Base-by-base conservation (phyloP, 192 early-diverging fungal species). In the Spizellomyces punctatus region DNA sequence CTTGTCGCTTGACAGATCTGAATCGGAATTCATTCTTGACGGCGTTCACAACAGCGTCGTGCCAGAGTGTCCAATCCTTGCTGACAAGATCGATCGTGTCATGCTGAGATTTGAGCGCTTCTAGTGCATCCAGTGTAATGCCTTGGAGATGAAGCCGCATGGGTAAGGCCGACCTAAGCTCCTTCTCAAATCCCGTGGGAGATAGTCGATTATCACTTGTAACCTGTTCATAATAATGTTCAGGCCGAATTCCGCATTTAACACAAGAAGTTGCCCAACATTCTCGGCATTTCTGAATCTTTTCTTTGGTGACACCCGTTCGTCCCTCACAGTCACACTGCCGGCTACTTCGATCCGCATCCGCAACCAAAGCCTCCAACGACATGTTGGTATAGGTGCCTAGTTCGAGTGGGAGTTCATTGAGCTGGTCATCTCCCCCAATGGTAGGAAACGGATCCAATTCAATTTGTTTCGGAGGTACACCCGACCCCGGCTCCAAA, bases 251-350 rank as follows among this genome's bases (percentile, higher is more conserved):
- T 3, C 78, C 77, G 52, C 82, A 83, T 16, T 61, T 66, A 3
- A 64, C n/a, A 61, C 82, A 83, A 17, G 82, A 62, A 0, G 82
- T 76, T 58, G 66, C 62, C 6, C 27, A 41, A 58, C 82, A 83
- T 42, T 78, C 79, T 14, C 27, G 43, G 54, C 82, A 83, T 22
- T 48, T 57, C 42, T 69, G 70, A 52, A 83, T 74, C 41, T 46
- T 10, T n/a, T 16, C 46, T 41, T 21, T 27, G 6, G 73, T 48
- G 46, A 78, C 61, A 10, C 59, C 67, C 8, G 52, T 63, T 1
- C 82, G 73, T 6, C 79, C 82, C 73, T 83, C 82, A 68, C 82
- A 83, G 10, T 66, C 69, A 61, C 82, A 83, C 6, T 61, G 66
- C 10, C 82, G 64, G 0, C 74, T 64, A 50, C 74, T 74, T 6